Conservation (phyloP, 176 grass and related monocot species). For the barley (Hordeum vulgare) region DNA sequence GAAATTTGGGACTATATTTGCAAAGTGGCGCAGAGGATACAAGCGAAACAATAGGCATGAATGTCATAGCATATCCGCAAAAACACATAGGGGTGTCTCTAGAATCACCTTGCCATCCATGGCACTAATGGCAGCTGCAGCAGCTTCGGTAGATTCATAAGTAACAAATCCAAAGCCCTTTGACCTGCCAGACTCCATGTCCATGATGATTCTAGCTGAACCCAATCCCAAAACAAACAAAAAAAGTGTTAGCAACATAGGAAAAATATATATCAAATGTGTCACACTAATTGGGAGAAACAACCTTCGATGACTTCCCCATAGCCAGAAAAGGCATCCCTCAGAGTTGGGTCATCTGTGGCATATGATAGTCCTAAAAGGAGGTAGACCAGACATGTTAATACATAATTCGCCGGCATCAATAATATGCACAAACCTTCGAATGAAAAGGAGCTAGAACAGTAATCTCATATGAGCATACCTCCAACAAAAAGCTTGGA, state of each 20-base stretch:
- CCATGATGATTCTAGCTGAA: constrained; percentile 65
- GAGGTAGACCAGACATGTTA: neutral
- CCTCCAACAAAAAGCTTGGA: constrained; percentile 90
- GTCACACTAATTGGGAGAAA: neutral
- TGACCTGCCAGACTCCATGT: constrained; percentile 74
- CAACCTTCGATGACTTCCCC: constrained; percentile 85
- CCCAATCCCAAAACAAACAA: neutral
- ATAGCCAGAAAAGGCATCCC: constrained; percentile 53
- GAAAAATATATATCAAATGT: neutral
- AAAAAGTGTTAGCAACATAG: neutral
- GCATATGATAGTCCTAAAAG: constrained; percentile 58
- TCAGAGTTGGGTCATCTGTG: constrained; percentile 69
- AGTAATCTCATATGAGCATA: constrained; percentile 5
- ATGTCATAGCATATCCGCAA: neutral
- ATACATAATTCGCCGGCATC: neutral
- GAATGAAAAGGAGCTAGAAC: neutral
- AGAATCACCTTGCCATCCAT: constrained; percentile 78
- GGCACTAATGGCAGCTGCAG: constrained; percentile 56
- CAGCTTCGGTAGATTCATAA: constrained; percentile 54
- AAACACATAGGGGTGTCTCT: neutral
- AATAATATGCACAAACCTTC: neutral
- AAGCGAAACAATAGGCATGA: neutral
- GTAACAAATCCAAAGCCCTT: constrained; percentile 90
- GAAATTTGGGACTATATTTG: neutral
- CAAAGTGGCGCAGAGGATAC: neutral